Evolutionary conservation across 306 rosid genomes (phyloP).

Genomic region (Acacia confusa): DNA sequence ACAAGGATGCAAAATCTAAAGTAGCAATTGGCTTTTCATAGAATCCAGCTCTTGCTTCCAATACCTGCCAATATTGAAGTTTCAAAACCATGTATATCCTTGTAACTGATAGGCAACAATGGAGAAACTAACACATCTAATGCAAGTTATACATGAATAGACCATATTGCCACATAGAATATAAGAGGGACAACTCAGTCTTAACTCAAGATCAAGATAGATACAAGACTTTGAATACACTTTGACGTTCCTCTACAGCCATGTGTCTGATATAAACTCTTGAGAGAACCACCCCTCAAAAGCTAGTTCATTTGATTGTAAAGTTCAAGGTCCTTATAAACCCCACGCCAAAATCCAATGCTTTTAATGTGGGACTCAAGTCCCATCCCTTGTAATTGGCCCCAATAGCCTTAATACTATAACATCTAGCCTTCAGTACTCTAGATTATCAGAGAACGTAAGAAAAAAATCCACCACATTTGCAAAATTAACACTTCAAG

Average conservation of each 20-base stretch:
- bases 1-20: constrained; percentile 93
- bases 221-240: background rate
- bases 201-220: background rate
- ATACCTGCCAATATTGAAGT: constrained; percentile 59
- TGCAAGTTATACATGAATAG: background rate
- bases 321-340: background rate
- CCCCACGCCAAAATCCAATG: background rate
- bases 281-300: background rate
- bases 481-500: background rate
- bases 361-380: background rate
- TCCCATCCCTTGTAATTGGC: background rate
- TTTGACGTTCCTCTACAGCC: background rate
- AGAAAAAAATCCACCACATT: background rate
- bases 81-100: constrained; percentile 10
- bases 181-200: background rate
- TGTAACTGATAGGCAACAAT: constrained; percentile 22
- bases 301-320: background rate
- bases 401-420: background rate
- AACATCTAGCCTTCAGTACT: constrained; percentile 19
- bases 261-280: background rate
- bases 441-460: background rate
- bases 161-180: background rate
- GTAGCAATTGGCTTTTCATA: constrained; percentile 98
- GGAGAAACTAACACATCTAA: constrained; percentile 10
- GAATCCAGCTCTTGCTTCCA: constrained; percentile 93